These are phyloP conservation scores for Daldinia eschscholtzii DNA, from an alignment of 2,329 filamentous ascomycete genomes.

Conservation along the genomic window DNA sequence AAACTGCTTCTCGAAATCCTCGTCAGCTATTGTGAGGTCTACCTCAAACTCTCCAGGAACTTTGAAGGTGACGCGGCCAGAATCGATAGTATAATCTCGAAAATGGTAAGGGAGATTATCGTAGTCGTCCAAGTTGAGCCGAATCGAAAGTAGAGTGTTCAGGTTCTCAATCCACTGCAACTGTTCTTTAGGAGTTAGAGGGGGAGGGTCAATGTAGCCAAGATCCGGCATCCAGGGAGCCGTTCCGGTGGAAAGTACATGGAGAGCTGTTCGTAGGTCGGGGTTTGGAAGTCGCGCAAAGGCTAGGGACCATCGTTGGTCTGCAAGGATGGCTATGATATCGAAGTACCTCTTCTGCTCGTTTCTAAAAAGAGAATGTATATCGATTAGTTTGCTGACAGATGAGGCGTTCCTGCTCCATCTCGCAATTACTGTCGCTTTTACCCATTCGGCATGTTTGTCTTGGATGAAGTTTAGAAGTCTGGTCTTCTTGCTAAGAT, in stretches of 20 bases:
- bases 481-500: constrained; percentile 79
- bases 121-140: constrained; percentile 86
- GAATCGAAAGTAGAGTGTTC: constrained; percentile 84
- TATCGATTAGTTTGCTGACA: constrained; percentile 88
- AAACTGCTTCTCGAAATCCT: constrained; percentile 85
- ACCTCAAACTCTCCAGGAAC: constrained; percentile 90
- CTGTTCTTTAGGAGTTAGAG: constrained; percentile 77
- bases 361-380: constrained; percentile 79
- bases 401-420: constrained; percentile 86
- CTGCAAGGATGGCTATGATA: constrained; percentile 73
- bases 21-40: constrained; percentile 89
- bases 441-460: constrained; percentile 89
- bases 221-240: constrained; percentile 85
- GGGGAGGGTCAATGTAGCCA: constrained; percentile 80
- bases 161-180: constrained; percentile 82
- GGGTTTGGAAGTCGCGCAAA: constrained; percentile 86
- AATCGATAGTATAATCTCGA: constrained; percentile 79
- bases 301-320: constrained; percentile 79
- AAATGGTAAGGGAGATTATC: constrained; percentile 82
- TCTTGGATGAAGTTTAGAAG: constrained; percentile 83
- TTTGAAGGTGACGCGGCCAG: constrained; percentile 90
- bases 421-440: constrained; percentile 88
- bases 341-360: constrained; percentile 71
- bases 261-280: constrained; percentile 88
- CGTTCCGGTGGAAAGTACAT: constrained; percentile 83